Evolutionary conservation across 2,329 filamentous ascomycete genomes (phyloP), one percentile per base, ranked within the genome.

Genomic region (Macrophomina pseudophaseolina): DNA sequence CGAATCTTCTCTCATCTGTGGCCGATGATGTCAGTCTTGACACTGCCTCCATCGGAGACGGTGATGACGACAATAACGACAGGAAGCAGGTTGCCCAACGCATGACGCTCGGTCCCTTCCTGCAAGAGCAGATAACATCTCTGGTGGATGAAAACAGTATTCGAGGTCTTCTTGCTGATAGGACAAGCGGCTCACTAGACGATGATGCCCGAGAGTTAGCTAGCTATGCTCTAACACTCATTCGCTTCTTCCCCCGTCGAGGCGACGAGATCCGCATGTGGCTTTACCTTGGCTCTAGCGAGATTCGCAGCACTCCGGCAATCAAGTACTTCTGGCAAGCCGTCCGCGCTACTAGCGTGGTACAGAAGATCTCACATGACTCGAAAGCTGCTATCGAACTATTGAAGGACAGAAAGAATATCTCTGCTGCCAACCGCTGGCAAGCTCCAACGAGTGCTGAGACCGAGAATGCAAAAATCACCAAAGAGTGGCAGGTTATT

Each of bases 181-280:
- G 64, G 33, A n/a, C 71, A 71, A 49, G 71, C 74, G 82, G 86
- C 67, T 66, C 64, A 12, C 18, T 60, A 12, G 54, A 51, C 23
- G 49, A 60, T n/a, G 87, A 91, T 74, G 90, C 91, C 2, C 91
- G 90, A 71, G 81, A 92, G 12, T 82, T 97, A 46, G 93, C 94
- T 12, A 92, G 91, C 33, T 98, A 97, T 74, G 92, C 93, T 2
- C 83, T 98, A 46, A 94, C 92, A 0, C 81, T 99, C 3, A 82
- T 98, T 4, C 88, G 91, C 67, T 94, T 93, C 72, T 98, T 98
- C 70, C 93, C 94, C 8, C 82, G 85, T 6, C 86, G 88, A 67
- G 90, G 89, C 3, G 94, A 97, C 73, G 93, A 97, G 67, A 96
- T 97, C 68, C 90, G 94, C 28, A 97, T 98, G 92, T 94, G 93